Percentiles rank a stretch among this genome's conserved stretches.
These are phyloP conservation scores for Leccinum longicurvipes DNA, from an alignment of 768 basidiomycete species.

Conservation along the genomic window DNA sequence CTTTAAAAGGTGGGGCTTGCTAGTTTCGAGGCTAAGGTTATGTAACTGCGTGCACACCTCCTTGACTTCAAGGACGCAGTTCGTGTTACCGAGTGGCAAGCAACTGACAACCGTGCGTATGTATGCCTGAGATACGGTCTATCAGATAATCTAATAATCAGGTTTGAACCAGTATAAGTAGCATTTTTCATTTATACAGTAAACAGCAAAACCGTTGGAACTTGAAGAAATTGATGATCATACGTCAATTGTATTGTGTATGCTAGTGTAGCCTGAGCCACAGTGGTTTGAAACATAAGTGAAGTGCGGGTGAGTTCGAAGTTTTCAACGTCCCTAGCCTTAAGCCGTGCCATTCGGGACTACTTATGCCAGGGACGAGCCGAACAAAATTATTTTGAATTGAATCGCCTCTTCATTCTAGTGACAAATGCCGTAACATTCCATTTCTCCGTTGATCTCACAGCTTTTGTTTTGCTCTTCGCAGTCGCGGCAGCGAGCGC, in stretches of 20 bases:
- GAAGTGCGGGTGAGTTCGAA: too few relatives aligned
- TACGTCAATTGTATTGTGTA: too few relatives aligned
- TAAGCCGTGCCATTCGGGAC: not conserved
- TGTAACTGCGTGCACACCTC: not conserved
- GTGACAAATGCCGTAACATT: slow-evolving; percentile 7
- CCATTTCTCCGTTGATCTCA: slow-evolving; percentile 2
- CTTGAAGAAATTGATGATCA: not conserved
- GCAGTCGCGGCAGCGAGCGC: not conserved
- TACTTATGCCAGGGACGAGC: not conserved
- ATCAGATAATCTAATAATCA: too few relatives aligned
- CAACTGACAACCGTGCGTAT: not conserved
- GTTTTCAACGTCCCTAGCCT: not conserved
- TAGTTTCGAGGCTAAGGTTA: not conserved
- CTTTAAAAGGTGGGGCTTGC: too few relatives aligned
- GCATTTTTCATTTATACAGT: too few relatives aligned
- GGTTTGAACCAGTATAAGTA: not conserved
- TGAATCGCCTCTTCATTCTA: not conserved
- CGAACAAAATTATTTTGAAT: slow-evolving; percentile 1
- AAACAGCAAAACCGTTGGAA: not conserved
- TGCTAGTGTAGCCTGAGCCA: too few relatives aligned
- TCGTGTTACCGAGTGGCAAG: not conserved
- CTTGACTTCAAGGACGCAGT: not conserved
- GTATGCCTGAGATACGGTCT: too few relatives aligned
- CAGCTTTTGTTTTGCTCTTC: not conserved
- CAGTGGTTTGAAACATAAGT: not conserved